Evolutionary conservation across 192 early-diverging fungal genomes (phyloP).

Genomic region (Linderina pennispora): DNA sequence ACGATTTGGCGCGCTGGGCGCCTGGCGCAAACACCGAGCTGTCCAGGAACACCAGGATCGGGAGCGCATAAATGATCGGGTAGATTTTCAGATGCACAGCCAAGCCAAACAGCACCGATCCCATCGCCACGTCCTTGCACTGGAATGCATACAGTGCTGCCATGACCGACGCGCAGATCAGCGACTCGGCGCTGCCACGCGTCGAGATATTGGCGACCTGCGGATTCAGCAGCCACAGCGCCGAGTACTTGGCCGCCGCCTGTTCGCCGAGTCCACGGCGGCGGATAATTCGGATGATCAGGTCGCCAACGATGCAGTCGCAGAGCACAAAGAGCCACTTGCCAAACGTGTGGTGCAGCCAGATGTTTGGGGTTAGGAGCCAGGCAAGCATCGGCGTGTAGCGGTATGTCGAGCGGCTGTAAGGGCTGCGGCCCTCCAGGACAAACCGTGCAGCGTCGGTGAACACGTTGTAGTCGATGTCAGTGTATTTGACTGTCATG

Average conservation of each 20-base stretch:
- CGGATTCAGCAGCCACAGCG: conserved; percentile 90
- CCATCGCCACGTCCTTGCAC: conserved; percentile 35
- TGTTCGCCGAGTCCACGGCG: conserved; percentile 52
- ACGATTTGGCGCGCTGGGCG: conserved; percentile 3
- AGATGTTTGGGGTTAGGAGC: conserved; percentile 79
- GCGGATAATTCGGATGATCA: conserved; percentile 48
- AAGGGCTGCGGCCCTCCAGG: conserved; percentile 68
- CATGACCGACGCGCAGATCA: conserved; percentile 75
- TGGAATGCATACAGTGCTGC: conserved; percentile 69
- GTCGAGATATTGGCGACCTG: conserved; percentile 96
- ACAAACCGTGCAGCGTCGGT: conserved; percentile 87
- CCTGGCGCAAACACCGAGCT: conserved; percentile 9
- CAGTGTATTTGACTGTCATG: conserved; percentile 94
- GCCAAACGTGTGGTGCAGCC: conserved; percentile 69
- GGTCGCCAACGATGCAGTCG: conserved; percentile 71
- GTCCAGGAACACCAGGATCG: conserved; percentile 63
- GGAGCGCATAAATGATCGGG: conserved; percentile 89
- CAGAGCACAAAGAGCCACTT: conserved; percentile 87
- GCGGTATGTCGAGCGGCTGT: conserved; percentile 87
- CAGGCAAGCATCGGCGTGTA: conserved; percentile 96
- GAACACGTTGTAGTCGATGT: conserved; percentile 97
- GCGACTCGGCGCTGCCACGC: conserved; percentile 86
- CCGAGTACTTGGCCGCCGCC: conserved; percentile 47
- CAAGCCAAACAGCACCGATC: conserved; percentile 74
- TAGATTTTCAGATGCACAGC: conserved; percentile 98